Percentiles rank a stretch among this genome's conserved stretches.
Evolutionary conservation across 2,329 filamentous ascomycete genomes (phyloP).

Genomic region (Ophiosphaerella narmari): DNA sequence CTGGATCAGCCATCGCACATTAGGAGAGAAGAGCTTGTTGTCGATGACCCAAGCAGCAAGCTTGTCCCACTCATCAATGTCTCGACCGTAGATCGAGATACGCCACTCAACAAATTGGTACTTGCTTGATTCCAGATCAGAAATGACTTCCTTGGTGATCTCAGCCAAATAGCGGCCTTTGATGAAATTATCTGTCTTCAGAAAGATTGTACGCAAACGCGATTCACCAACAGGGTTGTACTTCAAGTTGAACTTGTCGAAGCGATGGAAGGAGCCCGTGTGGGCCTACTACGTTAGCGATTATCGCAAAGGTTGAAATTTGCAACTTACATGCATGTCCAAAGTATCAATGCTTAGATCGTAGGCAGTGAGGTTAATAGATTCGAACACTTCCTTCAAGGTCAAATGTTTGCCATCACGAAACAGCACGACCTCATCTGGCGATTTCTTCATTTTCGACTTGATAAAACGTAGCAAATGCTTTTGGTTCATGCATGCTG

Average conservation of each 20-base stretch:
- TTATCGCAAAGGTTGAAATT: not conserved
- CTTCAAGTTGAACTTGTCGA: slow-evolving; percentile 99
- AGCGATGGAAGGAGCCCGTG: slow-evolving; percentile 96
- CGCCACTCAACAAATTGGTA: slow-evolving; percentile 99
- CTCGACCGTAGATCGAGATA: slow-evolving; percentile 93
- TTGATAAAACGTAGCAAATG: slow-evolving; percentile 98
- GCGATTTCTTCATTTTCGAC: slow-evolving; percentile 99
- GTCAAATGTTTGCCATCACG: slow-evolving; percentile 92
- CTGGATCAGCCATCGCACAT: slow-evolving; percentile 96
- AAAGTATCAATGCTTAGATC: slow-evolving; percentile 97
- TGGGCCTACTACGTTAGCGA: slow-evolving; percentile 66
- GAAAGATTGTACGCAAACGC: slow-evolving; percentile 91
- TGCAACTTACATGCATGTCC: slow-evolving; percentile 85
- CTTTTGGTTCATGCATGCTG: slow-evolving; percentile 99
- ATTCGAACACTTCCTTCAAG: slow-evolving; percentile 90
- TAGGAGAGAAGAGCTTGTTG: slow-evolving; percentile 97
- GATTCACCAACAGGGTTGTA: slow-evolving; percentile 98
- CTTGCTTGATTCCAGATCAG: slow-evolving; percentile 96
- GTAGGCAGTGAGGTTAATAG: slow-evolving; percentile 95
- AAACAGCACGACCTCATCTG: slow-evolving; percentile 90
- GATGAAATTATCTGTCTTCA: slow-evolving; percentile 98
- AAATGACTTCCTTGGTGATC: slow-evolving; percentile 97
- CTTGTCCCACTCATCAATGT: slow-evolving; percentile 95
- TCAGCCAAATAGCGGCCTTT: slow-evolving; percentile 94
- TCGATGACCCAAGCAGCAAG: slow-evolving; percentile 96